A percentile compares a stretch with the other conserved stretches of the same genome.
Evolutionary conservation across 2,329 filamentous ascomycete genomes (phyloP).

Genomic region (Bipolaris victoriae): DNA sequence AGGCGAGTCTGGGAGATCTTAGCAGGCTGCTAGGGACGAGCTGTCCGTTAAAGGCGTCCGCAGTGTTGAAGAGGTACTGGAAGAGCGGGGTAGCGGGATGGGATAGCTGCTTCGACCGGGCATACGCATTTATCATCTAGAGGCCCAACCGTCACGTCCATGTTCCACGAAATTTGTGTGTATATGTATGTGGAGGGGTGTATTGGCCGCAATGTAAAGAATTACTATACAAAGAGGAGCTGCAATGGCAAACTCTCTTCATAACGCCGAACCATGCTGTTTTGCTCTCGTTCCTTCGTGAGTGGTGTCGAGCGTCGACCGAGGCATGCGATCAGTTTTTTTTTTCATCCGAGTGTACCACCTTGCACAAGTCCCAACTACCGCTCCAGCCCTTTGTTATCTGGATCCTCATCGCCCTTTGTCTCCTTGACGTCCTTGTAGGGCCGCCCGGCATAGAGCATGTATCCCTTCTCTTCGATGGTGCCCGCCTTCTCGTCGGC

Average conservation of each 20-base stretch:
- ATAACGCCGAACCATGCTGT: conserved; percentile 23
- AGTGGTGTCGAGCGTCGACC: neutral
- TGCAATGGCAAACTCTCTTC: neutral
- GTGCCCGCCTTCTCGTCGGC: conserved; percentile 44
- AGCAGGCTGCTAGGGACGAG: conserved; percentile 30
- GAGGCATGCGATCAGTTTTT: neutral
- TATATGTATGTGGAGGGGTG: neutral
- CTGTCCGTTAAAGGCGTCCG: conserved; percentile 30
- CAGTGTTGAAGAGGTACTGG: conserved; percentile 36
- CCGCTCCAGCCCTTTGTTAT: conserved; percentile 27
- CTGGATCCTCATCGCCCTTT: conserved; percentile 38
- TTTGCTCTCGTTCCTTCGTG: neutral
- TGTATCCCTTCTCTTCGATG: conserved; percentile 49
- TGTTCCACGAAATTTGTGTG: neutral
- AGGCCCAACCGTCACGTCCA: neutral
- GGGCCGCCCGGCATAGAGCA: conserved; percentile 47
- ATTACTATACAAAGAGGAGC: conserved; percentile 23
- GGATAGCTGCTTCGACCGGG: conserved; percentile 39
- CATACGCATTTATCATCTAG: conserved; percentile 35
- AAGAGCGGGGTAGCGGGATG: conserved; percentile 26
- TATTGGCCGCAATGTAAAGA: conserved; percentile 14
- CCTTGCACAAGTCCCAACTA: conserved; percentile 15
- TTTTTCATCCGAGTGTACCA: neutral
- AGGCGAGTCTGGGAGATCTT: conserved; percentile 20
- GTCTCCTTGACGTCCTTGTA: conserved; percentile 39